Base-by-base conservation (phyloP, 257 asterid species). In the Knoxia roxburghii region DNA sequence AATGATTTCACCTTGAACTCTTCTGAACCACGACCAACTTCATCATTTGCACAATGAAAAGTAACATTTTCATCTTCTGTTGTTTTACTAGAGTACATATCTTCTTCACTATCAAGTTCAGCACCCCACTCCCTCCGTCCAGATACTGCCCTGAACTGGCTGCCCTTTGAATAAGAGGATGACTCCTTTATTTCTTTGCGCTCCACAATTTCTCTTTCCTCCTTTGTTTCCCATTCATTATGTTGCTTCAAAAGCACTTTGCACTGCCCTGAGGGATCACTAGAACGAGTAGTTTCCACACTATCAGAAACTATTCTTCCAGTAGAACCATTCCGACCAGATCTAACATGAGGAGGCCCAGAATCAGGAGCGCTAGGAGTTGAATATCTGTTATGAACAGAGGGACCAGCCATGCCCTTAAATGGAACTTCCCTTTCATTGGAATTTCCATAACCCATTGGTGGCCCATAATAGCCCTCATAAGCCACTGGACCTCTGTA, bases 391-490 rank as follows among this genome's bases (percentile, higher is more conserved):
- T 84, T 86, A 73, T 82, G 84, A 64, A 81, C 83, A 43, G 87
- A 81, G 58, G 86, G 95, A 1, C 84, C 84, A 39, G 78, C 75
- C 82, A 72, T 84, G 75, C 93, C 91, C 89, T 83, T 84, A 79
- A 70, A 85, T 30, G 96, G 85, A 58, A 83, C 78, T 57, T 90
- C 97, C 54, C 82, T 87, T 55, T 88, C 96, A 74, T 46, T 82
- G 64, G 80, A 48, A 74, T 74, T 86, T 81, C 78, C 62, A 72
- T 79, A 94, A 64, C 96, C 96, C 90, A 86, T 85, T 64, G 95
- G 92, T 29, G 89, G 95, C 61, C 99, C 91, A 83, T 87, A 90
- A 68, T 84, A 90, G 49, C 96, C 87, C 46, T 94, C 99, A 74
- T 79, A 87, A 66, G 84, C 68, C 83, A 87, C 75, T 40, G 93